These are phyloP conservation scores for Magnolia kwangsiensis DNA, from an alignment of 164 flowering plant genomes.

Conservation along the genomic window DNA sequence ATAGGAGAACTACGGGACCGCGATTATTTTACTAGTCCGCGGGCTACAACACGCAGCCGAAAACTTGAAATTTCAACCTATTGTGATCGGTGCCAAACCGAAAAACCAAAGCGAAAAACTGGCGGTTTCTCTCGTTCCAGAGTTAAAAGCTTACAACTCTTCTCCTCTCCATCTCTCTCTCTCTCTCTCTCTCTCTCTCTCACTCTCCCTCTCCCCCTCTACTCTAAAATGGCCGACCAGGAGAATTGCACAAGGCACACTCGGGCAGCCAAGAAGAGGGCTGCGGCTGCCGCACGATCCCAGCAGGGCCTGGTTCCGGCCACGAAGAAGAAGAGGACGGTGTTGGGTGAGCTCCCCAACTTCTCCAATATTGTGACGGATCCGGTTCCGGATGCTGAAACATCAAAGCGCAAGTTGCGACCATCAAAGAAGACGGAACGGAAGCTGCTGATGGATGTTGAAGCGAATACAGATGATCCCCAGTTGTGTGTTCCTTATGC, in stretches of 20 bases:
- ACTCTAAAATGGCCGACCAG: constrained; percentile 25
- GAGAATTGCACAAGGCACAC: constrained; percentile 27
- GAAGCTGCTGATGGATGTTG: neutral
- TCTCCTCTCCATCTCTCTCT: neutral
- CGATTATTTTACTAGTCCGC: neutral
- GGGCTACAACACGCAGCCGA: neutral
- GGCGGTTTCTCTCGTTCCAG: neutral
- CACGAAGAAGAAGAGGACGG: constrained; percentile 38
- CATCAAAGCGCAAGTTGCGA: constrained; percentile 2
- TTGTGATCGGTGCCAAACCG: neutral
- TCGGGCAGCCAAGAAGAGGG: constrained; percentile 37
- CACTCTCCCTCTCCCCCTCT: neutral
- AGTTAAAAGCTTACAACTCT: neutral
- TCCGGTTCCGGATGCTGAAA: constrained; percentile 6
- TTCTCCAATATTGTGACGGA: constrained; percentile 2
- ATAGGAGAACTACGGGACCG: neutral
- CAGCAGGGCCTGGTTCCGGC: constrained; percentile 1
- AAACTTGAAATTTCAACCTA: neutral
- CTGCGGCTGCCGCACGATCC: constrained; percentile 16
- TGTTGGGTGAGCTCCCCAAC: constrained; percentile 51
- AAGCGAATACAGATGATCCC: constrained; percentile 20
- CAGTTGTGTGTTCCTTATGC: constrained; percentile 28
- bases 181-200: neutral
- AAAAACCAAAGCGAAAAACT: neutral
- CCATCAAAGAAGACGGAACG: constrained; percentile 15